A percentile compares a stretch with the other conserved stretches of the same genome.
phyloP scores from a whole-genome alignment of 2,329 filamentous ascomycete genomes.

The Nigrospora osmanthi region DNA sequence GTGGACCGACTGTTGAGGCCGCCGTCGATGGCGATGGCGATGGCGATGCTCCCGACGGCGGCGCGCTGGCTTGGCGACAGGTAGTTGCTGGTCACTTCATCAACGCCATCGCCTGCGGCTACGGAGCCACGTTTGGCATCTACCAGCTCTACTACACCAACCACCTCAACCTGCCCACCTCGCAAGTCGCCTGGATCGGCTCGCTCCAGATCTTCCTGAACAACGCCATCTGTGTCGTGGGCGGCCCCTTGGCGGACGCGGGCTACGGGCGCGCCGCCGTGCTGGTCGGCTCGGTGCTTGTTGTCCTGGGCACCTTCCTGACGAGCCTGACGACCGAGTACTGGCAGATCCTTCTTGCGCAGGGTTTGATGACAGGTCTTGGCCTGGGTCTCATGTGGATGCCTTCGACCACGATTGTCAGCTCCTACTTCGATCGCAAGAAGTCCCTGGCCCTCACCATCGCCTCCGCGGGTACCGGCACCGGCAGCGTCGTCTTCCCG shows the following conservation, averaged over 20 bases:
- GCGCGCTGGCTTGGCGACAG: constrained; percentile 40
- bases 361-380: constrained; percentile 44
- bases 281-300: constrained; percentile 24
- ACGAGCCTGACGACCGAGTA: constrained; percentile 27
- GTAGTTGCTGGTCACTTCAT: constrained; percentile 38
- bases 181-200: constrained; percentile 33
- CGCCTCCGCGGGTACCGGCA: constrained; percentile 50
- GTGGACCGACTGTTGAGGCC: not conserved
- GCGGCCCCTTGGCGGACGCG: constrained; percentile 21
- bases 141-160: constrained; percentile 35
- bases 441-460: constrained; percentile 52
- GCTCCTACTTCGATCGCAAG: constrained; percentile 50
- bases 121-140: constrained; percentile 39
- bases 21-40: constrained; percentile 2
- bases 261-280: constrained; percentile 22
- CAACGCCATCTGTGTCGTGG: constrained; percentile 19
- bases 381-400: constrained; percentile 41
- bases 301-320: constrained; percentile 28
- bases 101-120: constrained; percentile 43
- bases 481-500: constrained; percentile 58
- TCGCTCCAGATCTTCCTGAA: constrained; percentile 29
- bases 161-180: constrained; percentile 20
- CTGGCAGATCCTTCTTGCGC: constrained; percentile 32
- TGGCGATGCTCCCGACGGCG: constrained; percentile 33
- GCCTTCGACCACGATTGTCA: constrained; percentile 41